Evolutionary conservation across 768 basidiomycete genomes (phyloP).

Genomic region (Phanerochaete sordida): DNA sequence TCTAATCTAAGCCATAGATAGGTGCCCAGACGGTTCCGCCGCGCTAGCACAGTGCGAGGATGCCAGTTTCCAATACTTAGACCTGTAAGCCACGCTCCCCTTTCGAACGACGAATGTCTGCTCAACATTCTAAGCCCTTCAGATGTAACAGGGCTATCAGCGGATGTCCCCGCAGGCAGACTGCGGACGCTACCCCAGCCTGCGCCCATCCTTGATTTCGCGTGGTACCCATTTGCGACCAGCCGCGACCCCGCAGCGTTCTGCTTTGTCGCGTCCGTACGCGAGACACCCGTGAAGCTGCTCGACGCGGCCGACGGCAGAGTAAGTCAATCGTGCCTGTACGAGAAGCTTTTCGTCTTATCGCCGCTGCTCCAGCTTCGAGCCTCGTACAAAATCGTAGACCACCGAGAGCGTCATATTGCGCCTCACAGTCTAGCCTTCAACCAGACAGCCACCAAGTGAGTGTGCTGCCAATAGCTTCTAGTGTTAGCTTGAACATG

Average conservation of each 20-base stretch:
- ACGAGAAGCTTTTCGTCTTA: not conserved
- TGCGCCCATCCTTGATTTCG: slow-evolving; percentile 70
- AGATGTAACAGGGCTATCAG: not conserved
- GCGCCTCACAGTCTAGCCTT: slow-evolving; percentile 86
- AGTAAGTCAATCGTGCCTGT: too few species aligned
- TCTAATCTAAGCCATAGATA: slow-evolving; percentile 23
- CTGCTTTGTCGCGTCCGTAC: slow-evolving; percentile 81
- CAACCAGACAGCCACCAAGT: slow-evolving; percentile 67
- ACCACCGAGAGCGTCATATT: slow-evolving; percentile 89
- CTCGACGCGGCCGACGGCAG: slow-evolving; percentile 76
- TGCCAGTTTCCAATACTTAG: slow-evolving; percentile 53
- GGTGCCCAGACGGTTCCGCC: slow-evolving; percentile 74
- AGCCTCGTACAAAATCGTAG: slow-evolving; percentile 88
- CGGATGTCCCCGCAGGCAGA: too few species aligned
- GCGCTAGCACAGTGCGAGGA: slow-evolving; percentile 72
- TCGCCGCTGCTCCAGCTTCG: too few species aligned
- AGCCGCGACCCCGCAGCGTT: slow-evolving; percentile 54
- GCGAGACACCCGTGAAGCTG: slow-evolving; percentile 83
- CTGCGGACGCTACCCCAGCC: slow-evolving; percentile 42
- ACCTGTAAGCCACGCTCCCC: slow-evolving; percentile 38
- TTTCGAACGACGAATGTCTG: not conserved
- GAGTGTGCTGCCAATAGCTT: not conserved
- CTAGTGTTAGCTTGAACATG: not conserved
- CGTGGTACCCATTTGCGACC: slow-evolving; percentile 84
- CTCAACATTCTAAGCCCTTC: not conserved